Evolutionary conservation across 352 stramenopile species (phyloP).

Genomic region (Pythium vanterpoolii): DNA sequence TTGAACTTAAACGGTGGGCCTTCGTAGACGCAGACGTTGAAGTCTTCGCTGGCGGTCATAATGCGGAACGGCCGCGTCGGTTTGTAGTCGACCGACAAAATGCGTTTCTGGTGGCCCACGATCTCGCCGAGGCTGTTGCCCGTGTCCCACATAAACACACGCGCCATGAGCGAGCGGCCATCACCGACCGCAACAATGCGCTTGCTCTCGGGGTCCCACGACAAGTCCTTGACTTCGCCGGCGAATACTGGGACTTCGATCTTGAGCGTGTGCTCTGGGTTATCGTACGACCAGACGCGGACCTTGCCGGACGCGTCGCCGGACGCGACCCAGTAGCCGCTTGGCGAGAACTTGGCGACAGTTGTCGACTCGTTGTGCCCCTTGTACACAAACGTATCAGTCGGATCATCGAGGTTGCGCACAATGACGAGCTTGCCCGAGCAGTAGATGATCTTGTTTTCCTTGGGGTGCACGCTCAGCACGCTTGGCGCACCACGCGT

Average conservation of each 20-base stretch:
- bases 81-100: conserved; percentile 91
- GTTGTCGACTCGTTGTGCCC: conserved; percentile 92
- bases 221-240: conserved; percentile 92
- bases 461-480: conserved; percentile 76
- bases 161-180: conserved; percentile 69
- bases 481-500: conserved; percentile 67
- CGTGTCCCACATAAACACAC: conserved; percentile 97
- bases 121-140: conserved; percentile 95
- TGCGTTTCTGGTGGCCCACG: conserved; percentile 92
- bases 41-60: conserved; percentile 94
- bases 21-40: conserved; percentile 93
- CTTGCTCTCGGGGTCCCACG: conserved; percentile 96
- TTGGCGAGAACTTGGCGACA: conserved; percentile 93
- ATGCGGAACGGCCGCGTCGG: conserved; percentile 93
- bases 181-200: conserved; percentile 90
- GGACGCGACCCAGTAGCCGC: conserved; percentile 93
- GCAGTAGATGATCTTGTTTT: conserved; percentile 91
- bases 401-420: conserved; percentile 81
- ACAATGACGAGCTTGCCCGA: conserved; percentile 90
- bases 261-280: conserved; percentile 96
- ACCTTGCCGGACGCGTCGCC: conserved; percentile 90
- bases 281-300: conserved; percentile 96
- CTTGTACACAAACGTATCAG: conserved; percentile 93
- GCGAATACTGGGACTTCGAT: conserved; percentile 90
- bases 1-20: conserved; percentile 97